Base-by-base conservation (phyloP, 768 basidiomycete genomes). In the Solioccasus polychromus region DNA sequence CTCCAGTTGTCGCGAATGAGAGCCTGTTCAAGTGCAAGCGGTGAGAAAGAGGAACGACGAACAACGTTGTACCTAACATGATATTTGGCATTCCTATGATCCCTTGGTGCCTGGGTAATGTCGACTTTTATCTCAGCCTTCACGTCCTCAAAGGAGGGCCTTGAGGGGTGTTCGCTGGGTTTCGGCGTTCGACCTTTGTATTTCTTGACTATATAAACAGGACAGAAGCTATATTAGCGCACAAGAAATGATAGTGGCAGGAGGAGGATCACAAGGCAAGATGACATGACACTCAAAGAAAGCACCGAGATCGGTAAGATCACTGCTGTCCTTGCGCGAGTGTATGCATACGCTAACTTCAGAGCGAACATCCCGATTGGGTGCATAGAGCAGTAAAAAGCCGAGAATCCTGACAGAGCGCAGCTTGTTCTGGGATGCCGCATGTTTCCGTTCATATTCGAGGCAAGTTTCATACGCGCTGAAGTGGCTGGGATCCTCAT, bases 1-100 rank as follows among this genome's bases (percentile, higher is more conserved):
- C 55, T 62, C 53, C 48, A 68, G 5, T 54, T 58, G 45, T 73
- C 70, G 24, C 71, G 66, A 34, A 63, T 42, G 17, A 71, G 55
- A 37, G 71, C 68, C 70, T 69, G 18, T 42, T 23, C 11, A 40
- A 51, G 24, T 28, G 34, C 2, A 12, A 29, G n/a, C 28, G 29
- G 15, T 35, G 28, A 44, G 36, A 42, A 37, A 12, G 22, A 19
- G 22, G 22, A 5, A 22, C 5, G 15, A 38, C 22, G 10, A 34
- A 42, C 34, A 39, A 20, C 24, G 38, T 22, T 30, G 19, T 25
- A 23, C 45, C 41, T 31, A 14, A 54, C 50, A 2, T 7, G 24
- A 20, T 19, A 0, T 40, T 52, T 52, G 7, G 51, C 44, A 20
- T 31, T 41, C 19, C 5, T 17, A 14, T 49, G 34, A 48, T 39